A percentile compares a stretch with the other conserved stretches of the same genome.
Evolutionary conservation across 176 grass and related monocot genomes (phyloP).

Genomic region (Chrysopogon serrulatus): DNA sequence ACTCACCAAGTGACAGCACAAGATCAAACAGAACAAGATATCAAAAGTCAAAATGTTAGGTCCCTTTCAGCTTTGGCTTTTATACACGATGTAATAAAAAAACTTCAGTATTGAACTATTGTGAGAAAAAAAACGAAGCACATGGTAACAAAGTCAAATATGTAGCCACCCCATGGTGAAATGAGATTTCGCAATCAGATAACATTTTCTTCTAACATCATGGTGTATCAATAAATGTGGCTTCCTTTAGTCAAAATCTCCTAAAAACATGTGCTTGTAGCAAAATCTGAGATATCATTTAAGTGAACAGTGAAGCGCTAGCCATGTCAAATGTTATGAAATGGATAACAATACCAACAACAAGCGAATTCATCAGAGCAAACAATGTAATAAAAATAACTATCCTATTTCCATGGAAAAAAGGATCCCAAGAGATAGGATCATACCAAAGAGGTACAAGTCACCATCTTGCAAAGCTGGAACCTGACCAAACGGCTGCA

Average conservation of each 20-base stretch:
- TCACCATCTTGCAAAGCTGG: slow-evolving; percentile 68
- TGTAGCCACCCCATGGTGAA: background rate
- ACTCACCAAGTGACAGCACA: background rate
- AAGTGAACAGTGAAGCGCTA: background rate
- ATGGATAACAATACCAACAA: background rate
- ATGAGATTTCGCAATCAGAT: background rate
- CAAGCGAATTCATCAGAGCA: background rate
- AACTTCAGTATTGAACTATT: background rate
- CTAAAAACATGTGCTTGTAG: background rate
- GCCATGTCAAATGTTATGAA: background rate
- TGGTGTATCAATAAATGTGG: background rate
- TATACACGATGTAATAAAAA: background rate
- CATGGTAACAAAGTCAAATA: background rate
- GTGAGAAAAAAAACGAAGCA: background rate
- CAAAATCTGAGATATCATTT: background rate
- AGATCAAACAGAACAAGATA: background rate
- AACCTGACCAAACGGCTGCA: slow-evolving; percentile 66
- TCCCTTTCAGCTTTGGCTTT: background rate
- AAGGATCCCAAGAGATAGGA: background rate
- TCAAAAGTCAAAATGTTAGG: background rate
- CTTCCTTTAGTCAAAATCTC: background rate
- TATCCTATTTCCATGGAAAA: background rate
- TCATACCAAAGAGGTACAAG: slow-evolving; percentile 41
- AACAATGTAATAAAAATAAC: background rate
- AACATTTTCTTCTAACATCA: background rate